Percentiles rank a stretch among this genome's conserved stretches.
Conservation (phyloP, 2,329 filamentous ascomycete species). For the Triangularia setosa region DNA sequence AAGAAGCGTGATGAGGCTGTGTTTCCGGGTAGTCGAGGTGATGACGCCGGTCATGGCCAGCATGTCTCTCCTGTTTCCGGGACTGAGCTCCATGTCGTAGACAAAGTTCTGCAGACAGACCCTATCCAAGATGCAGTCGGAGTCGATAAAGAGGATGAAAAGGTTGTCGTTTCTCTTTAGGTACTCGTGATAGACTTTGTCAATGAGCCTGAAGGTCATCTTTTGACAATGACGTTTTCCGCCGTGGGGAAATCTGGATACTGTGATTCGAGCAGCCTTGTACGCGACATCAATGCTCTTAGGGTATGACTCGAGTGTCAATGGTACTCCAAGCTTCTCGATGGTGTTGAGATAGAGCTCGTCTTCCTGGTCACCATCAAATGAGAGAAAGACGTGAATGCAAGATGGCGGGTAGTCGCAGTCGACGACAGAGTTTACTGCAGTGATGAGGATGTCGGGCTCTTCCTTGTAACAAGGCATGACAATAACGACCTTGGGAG, state of each 20-base stretch:
- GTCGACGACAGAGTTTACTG: constrained; percentile 85
- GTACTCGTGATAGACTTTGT: constrained; percentile 86
- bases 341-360: constrained; percentile 86
- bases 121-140: constrained; percentile 88
- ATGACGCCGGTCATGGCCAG: constrained; percentile 97
- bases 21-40: constrained; percentile 84
- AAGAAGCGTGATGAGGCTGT: constrained; percentile 83
- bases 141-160: constrained; percentile 96
- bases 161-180: constrained; percentile 84
- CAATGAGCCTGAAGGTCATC: constrained; percentile 85
- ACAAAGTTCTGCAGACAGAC: constrained; percentile 96
- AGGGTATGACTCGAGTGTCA: constrained; percentile 73
- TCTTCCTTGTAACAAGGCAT: constrained; percentile 97
- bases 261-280: constrained; percentile 75
- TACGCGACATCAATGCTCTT: constrained; percentile 88
- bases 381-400: constrained; percentile 92
- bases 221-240: constrained; percentile 95
- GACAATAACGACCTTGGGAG: constrained; percentile 90
- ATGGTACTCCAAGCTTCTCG: constrained; percentile 75
- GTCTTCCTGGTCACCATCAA: constrained; percentile 85
- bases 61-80: constrained; percentile 87
- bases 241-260: constrained; percentile 88
- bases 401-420: constrained; percentile 91
- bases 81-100: constrained; percentile 97
- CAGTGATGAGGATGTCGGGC: constrained; percentile 76